Base-by-base conservation (phyloP, 1,284 basidiomycete species). In the Acaromyces ingoldii region DNA sequence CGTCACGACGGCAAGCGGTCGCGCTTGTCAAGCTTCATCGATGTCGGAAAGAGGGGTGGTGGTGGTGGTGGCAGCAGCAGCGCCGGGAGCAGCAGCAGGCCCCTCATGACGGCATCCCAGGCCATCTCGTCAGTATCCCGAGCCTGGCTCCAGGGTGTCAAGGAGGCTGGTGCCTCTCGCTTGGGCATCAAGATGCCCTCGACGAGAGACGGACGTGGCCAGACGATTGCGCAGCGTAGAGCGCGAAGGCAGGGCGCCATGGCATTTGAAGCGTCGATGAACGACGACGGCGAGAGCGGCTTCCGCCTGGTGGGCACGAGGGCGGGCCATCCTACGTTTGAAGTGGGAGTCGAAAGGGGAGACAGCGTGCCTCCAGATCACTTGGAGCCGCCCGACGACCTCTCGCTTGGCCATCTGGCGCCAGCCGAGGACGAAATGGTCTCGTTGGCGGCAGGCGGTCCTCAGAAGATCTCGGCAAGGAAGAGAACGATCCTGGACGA, bases 151-250 rank as follows among this genome's bases (percentile, higher is more conserved):
- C 33, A 52, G 7, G 37, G 46, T 4, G 13, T 53, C 9, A 15
- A 22, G 21, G 21, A n/a, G 39, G 49, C 38, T 21, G 39, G 24
- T 31, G 45, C 28, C 22, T 19, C 26, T 15, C 22, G 36, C 13
- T 50, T 28, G 21, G 49, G 49, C 13, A 44, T 53, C 9, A 9
- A 29, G 21, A 50, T 55, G 22, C 52, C 52, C 26, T 15, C 25
- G 7, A 11, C 19, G 36, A 13, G 11, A 2, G 49, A 34, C 39
- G 19, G 28, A 24, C 22, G 22, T 21, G 49, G 49, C 24, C 22
- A 46, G 5, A 69, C 65, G 0, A 69, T 69, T 19, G 67, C 67
- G 0, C 62, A 69, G 51, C 56, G 67, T 7, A 19, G 67, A 37
- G 67, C 67, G 7, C 58, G 56, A 7, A 66, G 55, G 51, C 58